Evolutionary conservation across 257 asterid genomes (phyloP).

Genomic region (Capsicum chinense): DNA sequence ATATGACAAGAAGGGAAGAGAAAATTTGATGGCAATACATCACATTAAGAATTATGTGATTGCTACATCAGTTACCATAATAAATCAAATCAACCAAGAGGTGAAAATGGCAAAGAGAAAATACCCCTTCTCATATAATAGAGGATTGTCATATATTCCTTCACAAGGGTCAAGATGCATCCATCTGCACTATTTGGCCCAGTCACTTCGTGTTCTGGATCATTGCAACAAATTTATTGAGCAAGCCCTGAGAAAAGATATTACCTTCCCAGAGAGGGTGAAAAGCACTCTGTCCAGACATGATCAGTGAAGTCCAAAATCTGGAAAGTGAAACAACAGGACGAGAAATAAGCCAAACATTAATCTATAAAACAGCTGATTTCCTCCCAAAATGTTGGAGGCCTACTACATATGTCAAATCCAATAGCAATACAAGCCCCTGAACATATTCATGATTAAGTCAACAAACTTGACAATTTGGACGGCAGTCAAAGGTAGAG

Average conservation of each 20-base stretch:
- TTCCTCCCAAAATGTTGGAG: no score
- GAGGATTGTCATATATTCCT: constrained; percentile 89
- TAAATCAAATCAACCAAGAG: constrained; percentile 20
- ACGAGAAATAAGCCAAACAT: constrained; percentile 12
- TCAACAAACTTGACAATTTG: constrained; percentile 4
- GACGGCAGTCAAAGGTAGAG: background rate
- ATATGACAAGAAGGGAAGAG: background rate
- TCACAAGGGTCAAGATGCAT: constrained; percentile 99
- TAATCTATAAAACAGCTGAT: background rate
- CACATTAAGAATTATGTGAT: background rate
- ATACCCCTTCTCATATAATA: constrained; percentile 96
- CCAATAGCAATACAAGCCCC: background rate
- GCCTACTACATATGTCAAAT: background rate
- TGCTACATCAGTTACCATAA: constrained; percentile 7
- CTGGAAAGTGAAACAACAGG: constrained; percentile 45
- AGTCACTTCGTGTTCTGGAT: constrained; percentile 23
- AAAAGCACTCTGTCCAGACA: constrained; percentile 98
- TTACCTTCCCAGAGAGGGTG: constrained; percentile 78
- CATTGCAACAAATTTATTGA: constrained; percentile 34
- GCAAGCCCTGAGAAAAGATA: constrained; percentile 13
- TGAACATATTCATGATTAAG: constrained; percentile 3
- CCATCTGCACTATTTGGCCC: constrained; percentile 72
- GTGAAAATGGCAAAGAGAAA: constrained; percentile 33
- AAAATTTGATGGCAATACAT: background rate
- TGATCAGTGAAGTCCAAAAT: constrained; percentile 92